These are phyloP conservation scores for Neocallimastix lanati DNA, from an alignment of 192 early-diverging fungal genomes.

Conservation along the genomic window DNA sequence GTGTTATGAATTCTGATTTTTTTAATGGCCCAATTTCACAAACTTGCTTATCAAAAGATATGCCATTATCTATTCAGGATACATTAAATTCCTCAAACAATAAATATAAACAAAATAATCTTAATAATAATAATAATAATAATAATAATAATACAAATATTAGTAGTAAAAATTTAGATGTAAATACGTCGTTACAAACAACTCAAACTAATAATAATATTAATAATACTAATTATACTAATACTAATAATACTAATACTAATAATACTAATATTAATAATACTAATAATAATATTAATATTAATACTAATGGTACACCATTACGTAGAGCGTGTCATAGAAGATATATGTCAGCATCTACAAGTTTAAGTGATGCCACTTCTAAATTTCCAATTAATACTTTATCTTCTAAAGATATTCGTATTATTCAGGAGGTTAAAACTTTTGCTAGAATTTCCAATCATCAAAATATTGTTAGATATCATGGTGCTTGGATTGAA, in stretches of 20 bases:
- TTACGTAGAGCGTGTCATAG: neutral
- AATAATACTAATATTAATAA: neutral
- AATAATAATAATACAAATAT: neutral
- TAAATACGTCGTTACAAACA: neutral
- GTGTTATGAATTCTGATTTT: neutral
- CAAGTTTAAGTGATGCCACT: neutral
- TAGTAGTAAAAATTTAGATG: neutral
- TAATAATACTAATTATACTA: neutral
- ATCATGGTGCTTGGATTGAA: conserved; percentile 26
- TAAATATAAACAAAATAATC: neutral
- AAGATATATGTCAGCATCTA: neutral
- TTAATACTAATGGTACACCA: neutral
- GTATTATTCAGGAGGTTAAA: conserved; percentile 24
- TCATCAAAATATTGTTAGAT: conserved; percentile 23
- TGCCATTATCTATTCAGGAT: neutral
- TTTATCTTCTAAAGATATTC: conserved; percentile 8
- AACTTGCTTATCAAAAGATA: conserved; percentile 5
- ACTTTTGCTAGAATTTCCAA: conserved; percentile 20
- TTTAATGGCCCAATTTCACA: neutral
- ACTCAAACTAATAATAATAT: neutral
- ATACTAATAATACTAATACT: neutral
- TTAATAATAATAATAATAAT: neutral
- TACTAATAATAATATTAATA: neutral
- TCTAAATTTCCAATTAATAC: neutral
- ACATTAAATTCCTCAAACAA: conserved; percentile 6